phyloP scores from a whole-genome alignment of 805 yeast genomes.

The Metschnikowia corniflorae region DNA sequence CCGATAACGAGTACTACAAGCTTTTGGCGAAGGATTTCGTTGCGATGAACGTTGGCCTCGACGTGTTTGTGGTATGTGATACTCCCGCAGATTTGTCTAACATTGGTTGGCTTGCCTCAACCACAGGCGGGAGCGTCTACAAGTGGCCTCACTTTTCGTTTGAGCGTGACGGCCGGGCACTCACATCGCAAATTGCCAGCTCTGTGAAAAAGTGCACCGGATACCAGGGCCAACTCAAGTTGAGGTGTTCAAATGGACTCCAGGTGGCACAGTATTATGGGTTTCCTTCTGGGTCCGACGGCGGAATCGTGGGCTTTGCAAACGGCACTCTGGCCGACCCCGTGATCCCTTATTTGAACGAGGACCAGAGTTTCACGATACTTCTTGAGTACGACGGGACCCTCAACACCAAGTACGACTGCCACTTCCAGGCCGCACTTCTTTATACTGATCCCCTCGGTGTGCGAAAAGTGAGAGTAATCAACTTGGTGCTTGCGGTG shows the following conservation, averaged over 20 bases:
- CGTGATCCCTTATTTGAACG: constrained; percentile 58
- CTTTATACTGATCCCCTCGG: constrained; percentile 80
- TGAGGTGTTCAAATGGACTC: constrained; percentile 84
- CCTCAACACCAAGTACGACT: constrained; percentile 65
- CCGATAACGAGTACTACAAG: constrained; percentile 60
- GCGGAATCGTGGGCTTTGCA: constrained; percentile 20
- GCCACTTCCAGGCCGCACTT: constrained; percentile 88
- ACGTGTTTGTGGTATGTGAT: constrained; percentile 65
- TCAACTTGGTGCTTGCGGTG: constrained; percentile 78
- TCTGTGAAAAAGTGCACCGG: constrained; percentile 55
- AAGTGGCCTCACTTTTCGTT: constrained; percentile 65
- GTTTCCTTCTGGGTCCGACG: constrained; percentile 24
- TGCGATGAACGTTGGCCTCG: constrained; percentile 64
- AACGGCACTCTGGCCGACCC: constrained; percentile 50
- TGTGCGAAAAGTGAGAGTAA: constrained; percentile 76
- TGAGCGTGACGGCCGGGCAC: constrained; percentile 64
- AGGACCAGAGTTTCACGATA: constrained; percentile 65
- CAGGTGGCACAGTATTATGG: constrained; percentile 78
- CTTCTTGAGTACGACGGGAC: constrained; percentile 75
- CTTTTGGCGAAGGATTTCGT: constrained; percentile 56
- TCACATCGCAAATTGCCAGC: constrained; percentile 57
- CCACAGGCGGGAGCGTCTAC: constrained; percentile 68
- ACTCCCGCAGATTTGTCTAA: constrained; percentile 71
- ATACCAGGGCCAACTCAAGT: constrained; percentile 76
- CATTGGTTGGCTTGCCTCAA: constrained; percentile 59